These are phyloP conservation scores for Aeschynomene evenia DNA, from an alignment of 306 rosid species.

Conservation along the genomic window DNA sequence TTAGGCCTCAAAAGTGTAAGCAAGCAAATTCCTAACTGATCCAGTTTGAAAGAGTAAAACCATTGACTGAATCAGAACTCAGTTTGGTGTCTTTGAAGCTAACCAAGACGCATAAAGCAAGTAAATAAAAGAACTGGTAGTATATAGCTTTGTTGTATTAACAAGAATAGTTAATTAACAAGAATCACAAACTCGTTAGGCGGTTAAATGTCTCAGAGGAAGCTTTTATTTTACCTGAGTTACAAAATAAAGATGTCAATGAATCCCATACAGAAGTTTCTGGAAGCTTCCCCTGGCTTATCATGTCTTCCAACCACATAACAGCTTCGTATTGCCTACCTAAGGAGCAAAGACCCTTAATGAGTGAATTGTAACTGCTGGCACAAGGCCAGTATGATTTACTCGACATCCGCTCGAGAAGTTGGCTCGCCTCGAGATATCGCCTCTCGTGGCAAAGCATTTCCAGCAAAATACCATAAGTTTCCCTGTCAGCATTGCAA, in stretches of 20 bases:
- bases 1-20: background rate
- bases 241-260: conserved; percentile 39
- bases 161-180: background rate
- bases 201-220: conserved; percentile 29
- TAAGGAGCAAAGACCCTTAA: conserved; percentile 46
- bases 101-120: background rate
- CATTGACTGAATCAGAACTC: conserved; percentile 5
- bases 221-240: conserved; percentile 19
- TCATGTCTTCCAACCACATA: conserved; percentile 60
- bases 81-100: background rate
- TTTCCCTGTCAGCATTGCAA: conserved; percentile 34
- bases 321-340: conserved; percentile 55
- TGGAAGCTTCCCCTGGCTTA: conserved; percentile 53
- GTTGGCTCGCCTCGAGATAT: conserved; percentile 48
- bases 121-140: background rate
- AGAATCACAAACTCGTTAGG: conserved; percentile 36
- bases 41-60: background rate
- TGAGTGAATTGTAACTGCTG: conserved; percentile 41
- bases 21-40: conserved; percentile 4
- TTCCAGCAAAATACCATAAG: conserved; percentile 40
- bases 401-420: conserved; percentile 51
- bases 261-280: conserved; percentile 43
- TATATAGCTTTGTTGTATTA: background rate
- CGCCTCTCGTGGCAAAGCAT: conserved; percentile 43
- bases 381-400: conserved; percentile 51